phyloP scores from a whole-genome alignment of 2,329 filamentous ascomycete species.

The Colletotrichum karsti region DNA sequence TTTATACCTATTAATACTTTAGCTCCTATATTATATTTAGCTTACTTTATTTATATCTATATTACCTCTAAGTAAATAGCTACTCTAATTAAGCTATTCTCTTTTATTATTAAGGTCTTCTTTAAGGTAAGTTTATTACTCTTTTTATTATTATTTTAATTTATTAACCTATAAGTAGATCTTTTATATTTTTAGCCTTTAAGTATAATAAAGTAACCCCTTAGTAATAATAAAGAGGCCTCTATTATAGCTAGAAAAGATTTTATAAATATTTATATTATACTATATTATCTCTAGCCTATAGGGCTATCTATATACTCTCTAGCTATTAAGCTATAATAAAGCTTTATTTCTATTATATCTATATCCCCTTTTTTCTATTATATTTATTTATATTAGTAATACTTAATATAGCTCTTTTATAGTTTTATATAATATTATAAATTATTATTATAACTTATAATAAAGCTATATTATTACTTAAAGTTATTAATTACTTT shows the following conservation, averaged over 20 bases:
- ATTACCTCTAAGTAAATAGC: too few relatives aligned
- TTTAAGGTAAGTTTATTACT: too few relatives aligned
- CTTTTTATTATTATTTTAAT: too few relatives aligned
- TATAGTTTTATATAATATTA: constrained; percentile 1
- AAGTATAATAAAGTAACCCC: too few relatives aligned
- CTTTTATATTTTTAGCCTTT: too few relatives aligned
- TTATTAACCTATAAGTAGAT: too few relatives aligned
- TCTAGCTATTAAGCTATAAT: not conserved
- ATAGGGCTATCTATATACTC: not conserved
- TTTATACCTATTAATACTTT: too few relatives aligned
- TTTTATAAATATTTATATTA: not conserved
- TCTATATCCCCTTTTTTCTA: not conserved
- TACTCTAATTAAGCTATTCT: too few relatives aligned
- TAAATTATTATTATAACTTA: not conserved
- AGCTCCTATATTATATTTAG: too few relatives aligned
- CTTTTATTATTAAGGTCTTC: too few relatives aligned
- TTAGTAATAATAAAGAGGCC: not conserved
- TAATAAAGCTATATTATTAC: not conserved
- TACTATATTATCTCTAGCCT: too few relatives aligned
- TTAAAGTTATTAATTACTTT: not conserved
- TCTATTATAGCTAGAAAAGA: not conserved
- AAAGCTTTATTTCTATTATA: not conserved
- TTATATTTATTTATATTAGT: not conserved
- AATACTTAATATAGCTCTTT: not conserved
- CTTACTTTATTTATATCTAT: too few relatives aligned